Percentiles rank a stretch among this genome's conserved stretches.
Evolutionary conservation across 306 rosid species (phyloP).

Genomic region (Citrullus amarus): DNA sequence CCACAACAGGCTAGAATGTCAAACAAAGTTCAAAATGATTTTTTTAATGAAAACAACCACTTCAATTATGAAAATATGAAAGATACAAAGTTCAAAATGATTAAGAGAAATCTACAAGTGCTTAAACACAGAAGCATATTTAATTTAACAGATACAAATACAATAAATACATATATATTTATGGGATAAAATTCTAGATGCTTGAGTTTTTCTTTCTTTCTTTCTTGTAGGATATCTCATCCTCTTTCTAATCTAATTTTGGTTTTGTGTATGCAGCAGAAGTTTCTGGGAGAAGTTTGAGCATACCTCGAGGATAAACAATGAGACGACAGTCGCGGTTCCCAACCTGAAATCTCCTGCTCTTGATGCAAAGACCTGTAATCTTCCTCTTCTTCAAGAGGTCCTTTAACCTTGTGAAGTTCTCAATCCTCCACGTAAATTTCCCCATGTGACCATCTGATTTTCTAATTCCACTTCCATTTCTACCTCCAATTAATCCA

Average conservation of each 20-base stretch:
- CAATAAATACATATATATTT: neutral
- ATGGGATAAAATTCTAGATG: neutral
- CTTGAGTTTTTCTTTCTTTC: neutral
- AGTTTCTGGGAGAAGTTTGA: neutral
- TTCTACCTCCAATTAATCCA: slow-evolving; percentile 54
- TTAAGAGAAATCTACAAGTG: neutral
- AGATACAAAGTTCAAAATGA: neutral
- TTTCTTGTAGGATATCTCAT: neutral
- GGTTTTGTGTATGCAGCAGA: neutral
- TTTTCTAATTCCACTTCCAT: slow-evolving; percentile 72
- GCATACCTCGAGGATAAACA: slow-evolving; percentile 94
- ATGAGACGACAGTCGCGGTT: slow-evolving; percentile 95
- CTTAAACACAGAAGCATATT: neutral
- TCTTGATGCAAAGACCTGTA: slow-evolving; percentile 94
- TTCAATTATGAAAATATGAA: too few species aligned
- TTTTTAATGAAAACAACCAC: too few species aligned
- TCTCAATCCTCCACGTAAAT: slow-evolving; percentile 93
- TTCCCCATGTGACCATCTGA: slow-evolving; percentile 92
- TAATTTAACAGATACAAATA: neutral
- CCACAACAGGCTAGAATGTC: neutral
- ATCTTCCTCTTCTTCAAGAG: slow-evolving; percentile 92
- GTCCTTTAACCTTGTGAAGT: slow-evolving; percentile 91
- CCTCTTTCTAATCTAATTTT: neutral
- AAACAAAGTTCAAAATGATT: neutral
- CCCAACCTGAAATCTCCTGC: slow-evolving; percentile 96